phyloP scores from a whole-genome alignment of 495 filamentous ascomycete species.

The Tuber indicum region DNA sequence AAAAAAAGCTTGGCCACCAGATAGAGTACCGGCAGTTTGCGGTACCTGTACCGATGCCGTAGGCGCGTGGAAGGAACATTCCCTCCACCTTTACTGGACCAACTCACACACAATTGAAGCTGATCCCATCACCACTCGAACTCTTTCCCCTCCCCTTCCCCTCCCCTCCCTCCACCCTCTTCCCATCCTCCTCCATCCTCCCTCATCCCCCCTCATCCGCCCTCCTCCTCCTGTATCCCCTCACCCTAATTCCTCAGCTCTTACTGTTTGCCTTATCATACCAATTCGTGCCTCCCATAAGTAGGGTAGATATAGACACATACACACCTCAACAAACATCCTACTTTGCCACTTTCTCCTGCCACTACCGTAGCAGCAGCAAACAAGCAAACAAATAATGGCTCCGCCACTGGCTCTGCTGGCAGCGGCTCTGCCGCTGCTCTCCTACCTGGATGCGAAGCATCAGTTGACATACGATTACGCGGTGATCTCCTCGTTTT shows the following conservation, averaged over 20 bases:
- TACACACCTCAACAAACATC: not conserved
- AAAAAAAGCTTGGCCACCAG: not conserved
- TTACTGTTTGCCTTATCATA: not conserved
- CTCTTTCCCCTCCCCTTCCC: not conserved
- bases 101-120: not conserved
- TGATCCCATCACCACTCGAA: not conserved
- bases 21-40: not conserved
- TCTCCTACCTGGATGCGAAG: conserved; percentile 78
- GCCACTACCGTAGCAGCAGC: not conserved
- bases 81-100: not conserved
- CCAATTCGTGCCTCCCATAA: not conserved
- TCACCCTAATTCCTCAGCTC: not conserved
- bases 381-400: not conserved
- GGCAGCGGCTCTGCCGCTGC: conserved; percentile 47
- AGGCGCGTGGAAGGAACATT: not conserved
- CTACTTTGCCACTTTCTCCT: conserved; percentile 12
- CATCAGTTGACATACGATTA: conserved; percentile 62
- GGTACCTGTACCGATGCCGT: not conserved
- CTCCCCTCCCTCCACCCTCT: not conserved
- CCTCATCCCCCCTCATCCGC: no score
- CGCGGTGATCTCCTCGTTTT: conserved; percentile 49
- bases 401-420: not conserved
- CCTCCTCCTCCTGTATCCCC: not conserved
- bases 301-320: not conserved
- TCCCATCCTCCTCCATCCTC: not conserved